Conservation (phyloP, 345 rosid genomes). For the Corymbia maculata region DNA sequence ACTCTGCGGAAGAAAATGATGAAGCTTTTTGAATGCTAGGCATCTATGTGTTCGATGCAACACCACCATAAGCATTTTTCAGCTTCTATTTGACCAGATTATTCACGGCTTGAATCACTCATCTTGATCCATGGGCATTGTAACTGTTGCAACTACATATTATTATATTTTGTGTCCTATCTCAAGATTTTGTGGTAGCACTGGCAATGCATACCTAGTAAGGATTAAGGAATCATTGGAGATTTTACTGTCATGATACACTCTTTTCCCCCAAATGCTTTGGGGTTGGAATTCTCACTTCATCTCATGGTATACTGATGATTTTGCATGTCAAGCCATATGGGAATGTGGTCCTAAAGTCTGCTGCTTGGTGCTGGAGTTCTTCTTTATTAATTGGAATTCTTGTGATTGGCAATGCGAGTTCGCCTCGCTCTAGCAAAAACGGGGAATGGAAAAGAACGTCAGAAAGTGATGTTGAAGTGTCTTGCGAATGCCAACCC, state of each 20-base stretch:
- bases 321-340: background rate
- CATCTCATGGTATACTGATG: background rate
- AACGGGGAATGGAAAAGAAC: background rate
- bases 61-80: background rate
- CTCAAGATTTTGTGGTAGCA: background rate
- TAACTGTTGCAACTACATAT: background rate
- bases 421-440: background rate
- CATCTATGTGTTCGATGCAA: background rate
- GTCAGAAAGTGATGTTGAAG: background rate
- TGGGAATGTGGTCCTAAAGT: background rate
- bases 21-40: background rate
- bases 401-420: background rate
- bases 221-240: background rate
- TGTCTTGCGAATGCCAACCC: background rate
- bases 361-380: background rate
- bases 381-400: background rate
- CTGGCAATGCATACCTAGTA: background rate
- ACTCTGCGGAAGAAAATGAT: background rate
- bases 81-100: background rate
- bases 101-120: background rate
- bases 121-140: background rate
- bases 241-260: background rate
- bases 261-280: background rate
- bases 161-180: background rate
- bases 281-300: background rate